Evolutionary conservation across 768 basidiomycete species (phyloP).

Genomic region (Boletus rubroflammeus): DNA sequence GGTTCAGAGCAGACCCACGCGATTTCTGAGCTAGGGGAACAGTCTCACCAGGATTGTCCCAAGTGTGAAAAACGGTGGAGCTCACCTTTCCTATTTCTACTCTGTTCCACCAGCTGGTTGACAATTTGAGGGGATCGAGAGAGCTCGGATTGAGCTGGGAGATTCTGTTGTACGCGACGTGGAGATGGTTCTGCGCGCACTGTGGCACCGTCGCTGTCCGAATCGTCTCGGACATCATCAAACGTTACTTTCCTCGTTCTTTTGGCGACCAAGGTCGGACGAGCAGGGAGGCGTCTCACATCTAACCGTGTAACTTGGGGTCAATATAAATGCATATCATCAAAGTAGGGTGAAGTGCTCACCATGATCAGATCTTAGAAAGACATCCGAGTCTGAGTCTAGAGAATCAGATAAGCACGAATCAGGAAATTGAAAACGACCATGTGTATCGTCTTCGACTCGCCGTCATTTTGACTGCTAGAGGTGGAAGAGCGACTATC

Average conservation of each 20-base stretch:
- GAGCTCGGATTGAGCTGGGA: not conserved
- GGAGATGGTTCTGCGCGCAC: constrained; percentile 9
- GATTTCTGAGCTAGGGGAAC: constrained; percentile 7
- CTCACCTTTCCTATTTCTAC: constrained; percentile 8
- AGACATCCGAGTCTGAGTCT: constrained; percentile 19
- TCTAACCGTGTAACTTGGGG: not conserved
- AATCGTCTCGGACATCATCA: constrained; percentile 2
- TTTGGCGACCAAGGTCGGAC: not conserved
- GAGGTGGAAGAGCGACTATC: not conserved
- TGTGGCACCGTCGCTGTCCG: constrained; percentile 15
- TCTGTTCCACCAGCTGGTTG: not conserved
- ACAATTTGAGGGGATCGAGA: not conserved
- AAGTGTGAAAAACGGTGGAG: not conserved
- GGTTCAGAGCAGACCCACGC: constrained; percentile 1
- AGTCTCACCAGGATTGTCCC: not conserved
- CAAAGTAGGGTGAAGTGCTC: not conserved
- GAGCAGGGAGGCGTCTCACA: not conserved
- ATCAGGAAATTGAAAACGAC: not conserved
- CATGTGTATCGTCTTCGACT: constrained; percentile 3
- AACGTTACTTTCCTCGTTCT: constrained; percentile 17
- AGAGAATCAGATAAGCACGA: not conserved
- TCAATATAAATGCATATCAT: not conserved
- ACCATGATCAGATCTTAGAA: not conserved
- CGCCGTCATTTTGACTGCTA: constrained; percentile 5
- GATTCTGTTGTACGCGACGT: constrained; percentile 1